Evolutionary conservation across 768 basidiomycete genomes (phyloP).

Genomic region (Amanita thiersii): DNA sequence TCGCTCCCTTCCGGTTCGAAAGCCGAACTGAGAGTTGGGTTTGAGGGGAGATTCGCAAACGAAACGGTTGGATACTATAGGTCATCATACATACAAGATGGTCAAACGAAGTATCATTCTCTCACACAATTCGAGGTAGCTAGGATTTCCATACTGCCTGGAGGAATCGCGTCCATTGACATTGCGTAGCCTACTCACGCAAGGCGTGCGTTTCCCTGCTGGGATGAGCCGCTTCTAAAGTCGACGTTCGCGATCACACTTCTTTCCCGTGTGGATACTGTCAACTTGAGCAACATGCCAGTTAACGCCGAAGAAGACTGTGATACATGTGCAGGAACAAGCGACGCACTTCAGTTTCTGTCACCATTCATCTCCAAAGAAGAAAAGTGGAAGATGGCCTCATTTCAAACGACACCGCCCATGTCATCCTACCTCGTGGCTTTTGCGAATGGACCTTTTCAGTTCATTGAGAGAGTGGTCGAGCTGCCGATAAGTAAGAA

Average conservation of each 20-base stretch:
- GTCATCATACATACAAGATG: slow-evolving; percentile 53
- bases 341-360: slow-evolving; percentile 22
- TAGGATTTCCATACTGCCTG: background rate
- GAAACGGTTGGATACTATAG: slow-evolving; percentile 82
- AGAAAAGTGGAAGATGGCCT: slow-evolving; percentile 68
- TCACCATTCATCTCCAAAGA: slow-evolving; percentile 32
- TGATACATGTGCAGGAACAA: slow-evolving; percentile 19
- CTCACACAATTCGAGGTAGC: slow-evolving; percentile 84
- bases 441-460: slow-evolving; percentile 75
- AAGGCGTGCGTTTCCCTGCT: slow-evolving; percentile 75
- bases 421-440: slow-evolving; percentile 90
- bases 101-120: slow-evolving; percentile 57
- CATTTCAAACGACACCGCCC: slow-evolving; percentile 72
- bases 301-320: slow-evolving; percentile 49
- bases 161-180: background rate
- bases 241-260: slow-evolving; percentile 72
- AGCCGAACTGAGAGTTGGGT: slow-evolving; percentile 61
- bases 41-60: slow-evolving; percentile 56
- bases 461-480: slow-evolving; percentile 66
- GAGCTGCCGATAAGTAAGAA: slow-evolving; percentile 73
- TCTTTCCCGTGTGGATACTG: slow-evolving; percentile 66
- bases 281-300: slow-evolving; percentile 84
- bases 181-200: slow-evolving; percentile 69
- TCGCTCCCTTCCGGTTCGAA: slow-evolving; percentile 57
- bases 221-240: slow-evolving; percentile 90